Evolutionary conservation across 1,284 basidiomycete genomes (phyloP).

Genomic region (Ceratobasidium papillatum): DNA sequence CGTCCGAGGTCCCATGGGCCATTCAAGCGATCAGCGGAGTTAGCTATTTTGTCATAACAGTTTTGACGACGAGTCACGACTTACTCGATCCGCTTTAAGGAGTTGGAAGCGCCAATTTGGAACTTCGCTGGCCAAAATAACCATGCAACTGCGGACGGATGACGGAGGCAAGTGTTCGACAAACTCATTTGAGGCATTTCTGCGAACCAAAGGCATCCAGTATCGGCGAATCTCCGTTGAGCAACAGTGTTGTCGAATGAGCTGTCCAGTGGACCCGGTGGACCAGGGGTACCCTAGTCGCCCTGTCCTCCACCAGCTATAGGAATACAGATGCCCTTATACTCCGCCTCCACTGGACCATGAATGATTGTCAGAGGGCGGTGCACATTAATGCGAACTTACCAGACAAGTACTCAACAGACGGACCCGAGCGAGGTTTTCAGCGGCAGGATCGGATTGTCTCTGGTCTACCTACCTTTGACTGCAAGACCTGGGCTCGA

Average conservation of each 20-base stretch:
- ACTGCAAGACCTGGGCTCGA: too few species aligned
- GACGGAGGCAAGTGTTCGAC: conserved; percentile 47
- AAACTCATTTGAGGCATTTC: conserved; percentile 39
- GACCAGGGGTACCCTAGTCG: too few species aligned
- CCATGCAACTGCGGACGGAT: conserved; percentile 46
- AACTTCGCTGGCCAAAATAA: conserved; percentile 39
- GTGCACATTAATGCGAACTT: conserved; percentile 1
- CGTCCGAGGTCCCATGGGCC: not conserved
- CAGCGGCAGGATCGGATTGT: too few species aligned
- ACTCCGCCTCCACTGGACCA: too few species aligned
- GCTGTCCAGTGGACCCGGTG: too few species aligned
- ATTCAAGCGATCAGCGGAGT: not conserved
- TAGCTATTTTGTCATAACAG: not conserved
- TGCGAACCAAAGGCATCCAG: conserved; percentile 46
- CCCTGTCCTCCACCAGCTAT: too few species aligned
- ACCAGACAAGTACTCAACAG: too few species aligned
- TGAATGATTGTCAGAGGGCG: not conserved
- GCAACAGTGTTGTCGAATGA: conserved; percentile 3
- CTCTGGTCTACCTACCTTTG: too few species aligned
- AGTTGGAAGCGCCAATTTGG: conserved; percentile 48
- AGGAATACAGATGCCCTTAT: too few species aligned
- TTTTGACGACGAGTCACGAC: conserved; percentile 10
- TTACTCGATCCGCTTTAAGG: conserved; percentile 46
- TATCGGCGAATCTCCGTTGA: conserved; percentile 39
- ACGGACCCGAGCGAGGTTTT: too few species aligned